Evolutionary conservation across 1,284 basidiomycete genomes (phyloP).

Genomic region (Heliocybe sulcata): DNA sequence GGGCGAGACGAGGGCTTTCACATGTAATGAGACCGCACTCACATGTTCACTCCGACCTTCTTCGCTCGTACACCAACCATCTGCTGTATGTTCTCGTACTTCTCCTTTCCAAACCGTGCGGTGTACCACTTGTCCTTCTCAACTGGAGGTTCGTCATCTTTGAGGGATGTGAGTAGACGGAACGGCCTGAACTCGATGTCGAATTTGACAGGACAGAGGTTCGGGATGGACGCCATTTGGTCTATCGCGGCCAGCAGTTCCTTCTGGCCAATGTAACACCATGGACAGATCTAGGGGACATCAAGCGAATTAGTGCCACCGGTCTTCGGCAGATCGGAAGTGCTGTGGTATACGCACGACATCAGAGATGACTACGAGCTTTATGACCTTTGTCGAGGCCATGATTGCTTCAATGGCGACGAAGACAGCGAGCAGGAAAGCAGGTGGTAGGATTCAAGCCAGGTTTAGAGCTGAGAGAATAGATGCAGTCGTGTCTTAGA

Average conservation of each 20-base stretch:
- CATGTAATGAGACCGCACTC: slow-evolving; percentile 18
- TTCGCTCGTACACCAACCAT: slow-evolving; percentile 44
- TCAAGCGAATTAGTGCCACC: background rate
- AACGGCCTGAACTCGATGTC: slow-evolving; percentile 21
- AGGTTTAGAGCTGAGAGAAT: background rate
- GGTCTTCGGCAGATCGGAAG: background rate
- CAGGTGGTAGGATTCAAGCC: background rate
- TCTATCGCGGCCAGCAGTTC: slow-evolving; percentile 19
- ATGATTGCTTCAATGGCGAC: background rate
- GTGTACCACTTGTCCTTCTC: slow-evolving; percentile 2
- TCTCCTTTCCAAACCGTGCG: slow-evolving; percentile 47
- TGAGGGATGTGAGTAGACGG: slow-evolving; percentile 19
- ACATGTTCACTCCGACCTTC: slow-evolving; percentile 64
- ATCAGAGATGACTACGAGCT: slow-evolving; percentile 1
- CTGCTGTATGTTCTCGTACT: slow-evolving; percentile 38
- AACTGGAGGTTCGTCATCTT: slow-evolving; percentile 13
- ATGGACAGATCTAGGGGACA: slow-evolving; percentile 6
- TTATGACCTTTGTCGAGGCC: background rate
- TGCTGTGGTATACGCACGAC: background rate
- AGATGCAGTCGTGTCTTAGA: background rate
- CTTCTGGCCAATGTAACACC: slow-evolving; percentile 20
- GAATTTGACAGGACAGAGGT: slow-evolving; percentile 10
- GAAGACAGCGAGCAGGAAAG: background rate
- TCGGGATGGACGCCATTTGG: slow-evolving; percentile 5
- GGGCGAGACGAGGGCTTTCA: background rate